Percentiles rank a stretch among this genome's conserved stretches.
phyloP scores from a whole-genome alignment of 2,329 filamentous ascomycete species.

The Rachicladosporium sp. region DNA sequence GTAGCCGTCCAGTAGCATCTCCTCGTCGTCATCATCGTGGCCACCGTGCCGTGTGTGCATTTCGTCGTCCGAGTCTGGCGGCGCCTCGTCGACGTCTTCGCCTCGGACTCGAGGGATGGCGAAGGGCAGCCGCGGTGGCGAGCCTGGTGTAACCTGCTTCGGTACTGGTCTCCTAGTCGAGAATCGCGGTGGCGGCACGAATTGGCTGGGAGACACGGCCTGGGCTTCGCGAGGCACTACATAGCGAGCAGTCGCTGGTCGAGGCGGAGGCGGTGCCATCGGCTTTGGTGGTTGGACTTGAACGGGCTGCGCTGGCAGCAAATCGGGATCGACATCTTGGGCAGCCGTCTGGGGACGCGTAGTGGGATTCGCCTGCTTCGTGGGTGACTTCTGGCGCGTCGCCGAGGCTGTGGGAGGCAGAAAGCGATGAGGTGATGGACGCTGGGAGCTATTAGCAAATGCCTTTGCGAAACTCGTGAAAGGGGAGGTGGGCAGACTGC shows the following conservation, averaged over 20 bases:
- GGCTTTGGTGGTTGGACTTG: not conserved
- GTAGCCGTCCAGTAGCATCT: conserved; percentile 15
- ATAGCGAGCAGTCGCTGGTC: conserved; percentile 1
- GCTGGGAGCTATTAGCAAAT: conserved; percentile 5
- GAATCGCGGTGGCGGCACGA: conserved; percentile 18
- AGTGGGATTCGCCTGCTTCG: conserved; percentile 9
- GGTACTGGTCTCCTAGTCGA: conserved; percentile 4
- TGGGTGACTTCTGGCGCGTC: conserved; percentile 7
- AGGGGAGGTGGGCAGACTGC: too few relatives aligned
- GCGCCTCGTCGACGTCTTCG: conserved; percentile 18
- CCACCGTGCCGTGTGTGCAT: not conserved
- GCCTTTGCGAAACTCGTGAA: too few relatives aligned
- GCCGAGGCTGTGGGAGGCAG: conserved; percentile 6
- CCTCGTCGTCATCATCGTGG: conserved; percentile 11
- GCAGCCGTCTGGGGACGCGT: conserved; percentile 4
- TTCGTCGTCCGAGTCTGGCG: conserved; percentile 4
- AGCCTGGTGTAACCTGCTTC: not conserved
- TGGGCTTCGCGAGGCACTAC: too few relatives aligned
- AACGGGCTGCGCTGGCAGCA: conserved; percentile 2
- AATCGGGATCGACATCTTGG: not conserved
- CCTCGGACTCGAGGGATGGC: conserved; percentile 2
- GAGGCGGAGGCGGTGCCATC: not conserved
- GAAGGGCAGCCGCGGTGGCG: conserved; percentile 4
- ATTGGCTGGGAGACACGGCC: conserved; percentile 8
- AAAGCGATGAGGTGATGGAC: conserved; percentile 19